Evolutionary conservation across 331 rosid species (phyloP), one percentile per base, ranked within the genome.

Genomic region (Stylosanthes scabra): DNA sequence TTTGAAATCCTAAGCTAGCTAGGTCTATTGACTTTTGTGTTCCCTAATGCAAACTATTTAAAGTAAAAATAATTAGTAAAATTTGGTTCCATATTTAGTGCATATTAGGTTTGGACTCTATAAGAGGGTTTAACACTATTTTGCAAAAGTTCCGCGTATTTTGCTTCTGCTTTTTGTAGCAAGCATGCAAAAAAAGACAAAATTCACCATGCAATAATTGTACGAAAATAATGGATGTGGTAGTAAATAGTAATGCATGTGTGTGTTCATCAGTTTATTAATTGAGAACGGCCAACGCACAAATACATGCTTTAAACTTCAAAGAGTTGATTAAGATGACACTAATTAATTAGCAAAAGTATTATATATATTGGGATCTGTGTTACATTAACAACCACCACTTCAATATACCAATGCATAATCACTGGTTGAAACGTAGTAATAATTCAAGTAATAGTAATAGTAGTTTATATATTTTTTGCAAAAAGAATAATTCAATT

Each of bases 121-220:
- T 9, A 4, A 44, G 55, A 44, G 16, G 16, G 40, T 11, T 40
- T 14, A 28, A 45, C 9, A 45, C 56, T 15, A 42, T 44, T 14
- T 65, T 65, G 20, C 28, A 54, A 15, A 45, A 42, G 16, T 45
- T 65, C 39, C 41, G 40, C 70, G 39, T 45, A 5, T 25, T 25
- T 10, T 45, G 56, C 70, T 44, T 13, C 52, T 7, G 70, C 68
- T 9, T 62, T 62, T 14, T 31, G 37, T 14, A 8, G 49, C 14
- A 62, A 7, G n/a, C n/a, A 62, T 7, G 34, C 13, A 8, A 62
- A 37, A 60, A 40, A n/a, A 3, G 6, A 11, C 20, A 34, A 34
- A 60, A 4, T 57, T 10, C 15, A 4, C 63, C 63, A 29, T 59
- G 42, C n/a, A n/a, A 28, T 59, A 57, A 57, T 57, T 57, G 60